A percentile compares a stretch with the other conserved stretches of the same genome.
These are phyloP conservation scores for Dactylonectria estremocensis DNA, from an alignment of 2,329 filamentous ascomycete species.

Conservation along the genomic window DNA sequence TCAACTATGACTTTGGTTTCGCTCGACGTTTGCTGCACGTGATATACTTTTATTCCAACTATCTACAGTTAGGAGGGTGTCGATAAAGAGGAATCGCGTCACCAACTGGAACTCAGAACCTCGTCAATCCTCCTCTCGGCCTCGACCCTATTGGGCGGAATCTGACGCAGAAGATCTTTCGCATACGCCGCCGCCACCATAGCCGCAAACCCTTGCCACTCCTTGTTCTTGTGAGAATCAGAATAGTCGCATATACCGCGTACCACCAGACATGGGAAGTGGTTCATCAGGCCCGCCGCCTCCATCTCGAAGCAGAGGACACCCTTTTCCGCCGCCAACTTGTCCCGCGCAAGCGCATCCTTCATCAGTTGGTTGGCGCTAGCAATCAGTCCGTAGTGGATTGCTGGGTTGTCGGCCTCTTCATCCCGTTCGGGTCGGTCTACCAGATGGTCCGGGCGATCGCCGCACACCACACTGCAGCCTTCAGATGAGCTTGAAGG, in stretches of 20 bases:
- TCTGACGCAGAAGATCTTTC: background rate
- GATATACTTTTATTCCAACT: background rate
- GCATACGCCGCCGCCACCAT: background rate
- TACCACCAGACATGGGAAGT: conserved; percentile 44
- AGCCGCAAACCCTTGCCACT: conserved; percentile 53
- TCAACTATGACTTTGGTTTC: background rate
- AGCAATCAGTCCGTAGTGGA: too few relatives aligned
- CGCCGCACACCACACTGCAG: too few relatives aligned
- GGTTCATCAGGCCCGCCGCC: conserved; percentile 31
- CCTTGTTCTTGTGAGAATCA: conserved; percentile 56
- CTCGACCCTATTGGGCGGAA: background rate
- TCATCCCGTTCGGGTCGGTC: too few relatives aligned
- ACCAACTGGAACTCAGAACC: background rate
- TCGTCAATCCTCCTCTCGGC: background rate
- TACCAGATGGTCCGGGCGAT: too few relatives aligned
- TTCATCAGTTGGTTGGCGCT: too few relatives aligned
- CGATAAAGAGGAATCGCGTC: background rate
- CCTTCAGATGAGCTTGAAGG: too few relatives aligned
- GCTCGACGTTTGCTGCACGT: background rate
- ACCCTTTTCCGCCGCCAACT: too few relatives aligned
- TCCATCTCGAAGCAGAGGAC: conserved; percentile 11
- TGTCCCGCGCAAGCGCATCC: too few relatives aligned
- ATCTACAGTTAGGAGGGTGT: background rate
- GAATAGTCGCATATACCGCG: conserved; percentile 57
- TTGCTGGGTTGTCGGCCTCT: too few relatives aligned